phyloP scores from a whole-genome alignment of 2,329 filamentous ascomycete species.

The Epichloe uncinata region DNA sequence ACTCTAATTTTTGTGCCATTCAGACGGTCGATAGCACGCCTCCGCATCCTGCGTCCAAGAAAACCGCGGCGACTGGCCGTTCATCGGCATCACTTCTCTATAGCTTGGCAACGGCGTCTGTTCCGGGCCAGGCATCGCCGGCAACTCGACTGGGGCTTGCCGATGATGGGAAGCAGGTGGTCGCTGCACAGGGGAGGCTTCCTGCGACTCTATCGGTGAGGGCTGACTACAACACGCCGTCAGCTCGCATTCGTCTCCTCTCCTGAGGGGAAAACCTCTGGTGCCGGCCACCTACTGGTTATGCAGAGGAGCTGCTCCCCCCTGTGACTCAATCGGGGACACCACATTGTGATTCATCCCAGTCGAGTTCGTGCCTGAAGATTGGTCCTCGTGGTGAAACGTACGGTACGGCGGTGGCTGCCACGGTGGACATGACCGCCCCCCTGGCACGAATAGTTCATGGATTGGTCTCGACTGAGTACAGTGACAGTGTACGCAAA shows the following conservation, averaged over 20 bases:
- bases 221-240: background rate
- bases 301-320: background rate
- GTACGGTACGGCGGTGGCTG: background rate
- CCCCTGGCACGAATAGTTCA: background rate
- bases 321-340: background rate
- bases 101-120: conserved; percentile 18
- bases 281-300: background rate
- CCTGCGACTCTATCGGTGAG: background rate
- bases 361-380: background rate
- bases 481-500: background rate
- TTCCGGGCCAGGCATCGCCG: conserved; percentile 13
- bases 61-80: conserved; percentile 7
- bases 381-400: background rate
- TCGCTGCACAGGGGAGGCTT: background rate
- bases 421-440: background rate
- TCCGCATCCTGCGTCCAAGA: conserved; percentile 20
- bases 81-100: conserved; percentile 12
- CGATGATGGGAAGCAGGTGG: background rate
- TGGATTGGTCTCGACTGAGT: background rate
- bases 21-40: conserved; percentile 13
- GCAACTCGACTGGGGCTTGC: conserved; percentile 4
- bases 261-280: background rate
- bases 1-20: conserved; percentile 2
- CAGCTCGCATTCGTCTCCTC: background rate
- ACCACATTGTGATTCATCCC: background rate